phyloP scores from a whole-genome alignment of 306 rosid genomes.

The Pueraria montana region DNA sequence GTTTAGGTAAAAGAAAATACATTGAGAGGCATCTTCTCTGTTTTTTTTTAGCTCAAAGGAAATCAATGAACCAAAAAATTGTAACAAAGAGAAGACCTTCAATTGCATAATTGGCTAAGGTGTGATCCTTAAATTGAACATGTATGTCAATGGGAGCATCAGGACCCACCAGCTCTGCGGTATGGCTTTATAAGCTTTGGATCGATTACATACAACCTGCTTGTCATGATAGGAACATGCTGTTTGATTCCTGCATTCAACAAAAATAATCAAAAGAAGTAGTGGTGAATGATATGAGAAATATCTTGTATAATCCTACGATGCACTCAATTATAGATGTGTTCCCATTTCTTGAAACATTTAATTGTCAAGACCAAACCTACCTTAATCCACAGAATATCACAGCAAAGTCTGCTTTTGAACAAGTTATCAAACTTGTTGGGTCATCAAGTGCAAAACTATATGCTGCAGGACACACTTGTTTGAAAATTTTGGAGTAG shows the following conservation, averaged over 20 bases:
- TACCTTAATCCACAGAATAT: constrained; percentile 73
- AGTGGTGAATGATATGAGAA: neutral
- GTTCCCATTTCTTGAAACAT: neutral
- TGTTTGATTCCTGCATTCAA: constrained; percentile 64
- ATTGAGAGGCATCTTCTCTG: neutral
- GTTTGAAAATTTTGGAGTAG: constrained; percentile 67
- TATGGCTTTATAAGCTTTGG: constrained; percentile 44
- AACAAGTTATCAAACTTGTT: constrained; percentile 62
- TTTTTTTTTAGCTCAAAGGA: neutral
- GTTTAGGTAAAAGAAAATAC: constrained; percentile 5
- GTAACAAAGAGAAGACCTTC: constrained; percentile 17
- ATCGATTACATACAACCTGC: constrained; percentile 52
- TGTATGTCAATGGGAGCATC: constrained; percentile 46
- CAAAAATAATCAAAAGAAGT: constrained; percentile 21
- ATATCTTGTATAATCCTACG: neutral
- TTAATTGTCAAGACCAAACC: neutral
- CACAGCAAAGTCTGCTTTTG: constrained; percentile 58
- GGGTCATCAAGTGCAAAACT: constrained; percentile 69
- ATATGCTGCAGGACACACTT: constrained; percentile 66
- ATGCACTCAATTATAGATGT: neutral
- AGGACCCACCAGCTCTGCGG: constrained; percentile 57
- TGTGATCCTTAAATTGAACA: constrained; percentile 36
- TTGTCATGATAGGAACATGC: constrained; percentile 61
- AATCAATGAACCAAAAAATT: constrained; percentile 32
- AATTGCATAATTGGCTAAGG: constrained; percentile 43